Conservation (phyloP, 1,284 basidiomycete species). For the Hemileccinum hortonii region DNA sequence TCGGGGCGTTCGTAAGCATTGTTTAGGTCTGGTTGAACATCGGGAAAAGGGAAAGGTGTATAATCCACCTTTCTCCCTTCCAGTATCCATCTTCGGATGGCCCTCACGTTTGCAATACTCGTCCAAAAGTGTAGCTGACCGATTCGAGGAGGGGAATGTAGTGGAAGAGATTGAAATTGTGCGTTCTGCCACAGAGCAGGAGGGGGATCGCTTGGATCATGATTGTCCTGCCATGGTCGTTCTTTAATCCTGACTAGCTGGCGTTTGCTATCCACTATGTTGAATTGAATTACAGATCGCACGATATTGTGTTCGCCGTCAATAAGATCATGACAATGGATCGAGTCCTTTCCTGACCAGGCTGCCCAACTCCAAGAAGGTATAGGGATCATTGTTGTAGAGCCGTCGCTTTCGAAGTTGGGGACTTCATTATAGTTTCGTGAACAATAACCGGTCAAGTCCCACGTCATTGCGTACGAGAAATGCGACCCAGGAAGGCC, state of each 20-base stretch:
- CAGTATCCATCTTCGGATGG: not conserved
- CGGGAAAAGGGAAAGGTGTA: not conserved
- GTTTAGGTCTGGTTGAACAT: not conserved
- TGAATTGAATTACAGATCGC: slow-evolving; percentile 9
- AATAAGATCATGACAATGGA: not conserved
- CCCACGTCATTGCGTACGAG: slow-evolving; percentile 15
- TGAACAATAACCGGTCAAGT: not conserved
- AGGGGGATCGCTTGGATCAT: not conserved
- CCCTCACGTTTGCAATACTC: slow-evolving; percentile 8
- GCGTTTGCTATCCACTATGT: slow-evolving; percentile 8
- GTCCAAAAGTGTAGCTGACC: slow-evolving; percentile 21
- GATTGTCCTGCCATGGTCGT: not conserved
- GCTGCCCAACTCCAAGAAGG: slow-evolving; percentile 25
- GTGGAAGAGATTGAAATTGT: not conserved
- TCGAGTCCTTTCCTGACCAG: slow-evolving; percentile 7
- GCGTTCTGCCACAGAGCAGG: not conserved
- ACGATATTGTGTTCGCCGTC: not conserved
- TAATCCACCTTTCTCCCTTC: not conserved
- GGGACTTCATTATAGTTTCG: slow-evolving; percentile 12
- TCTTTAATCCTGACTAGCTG: slow-evolving; percentile 10
- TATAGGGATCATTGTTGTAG: slow-evolving; percentile 3
- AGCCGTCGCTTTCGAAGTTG: slow-evolving; percentile 6
- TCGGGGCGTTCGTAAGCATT: not conserved
- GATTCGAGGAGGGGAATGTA: not conserved
- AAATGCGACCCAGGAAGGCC: slow-evolving; percentile 19